Evolutionary conservation across 306 rosid species (phyloP).

Genomic region (Quercus berberidifolia): DNA sequence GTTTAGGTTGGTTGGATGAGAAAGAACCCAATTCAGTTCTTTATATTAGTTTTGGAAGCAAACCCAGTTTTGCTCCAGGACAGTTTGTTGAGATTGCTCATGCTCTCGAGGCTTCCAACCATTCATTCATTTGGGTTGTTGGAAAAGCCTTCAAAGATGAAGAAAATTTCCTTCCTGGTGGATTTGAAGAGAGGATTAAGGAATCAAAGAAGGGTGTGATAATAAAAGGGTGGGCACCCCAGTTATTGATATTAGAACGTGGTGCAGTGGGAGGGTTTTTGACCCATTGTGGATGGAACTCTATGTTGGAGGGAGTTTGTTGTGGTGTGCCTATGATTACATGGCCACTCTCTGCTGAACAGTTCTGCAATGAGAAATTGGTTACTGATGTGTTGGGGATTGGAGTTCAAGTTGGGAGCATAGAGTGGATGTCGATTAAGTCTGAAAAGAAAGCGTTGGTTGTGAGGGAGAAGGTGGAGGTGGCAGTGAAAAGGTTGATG

Average conservation of each 20-base stretch:
- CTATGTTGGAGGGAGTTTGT: conserved; percentile 52
- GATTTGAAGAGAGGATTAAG: conserved; percentile 46
- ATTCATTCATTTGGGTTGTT: conserved; percentile 64
- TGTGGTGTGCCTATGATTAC: conserved; percentile 59
- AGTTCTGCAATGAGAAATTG: conserved; percentile 68
- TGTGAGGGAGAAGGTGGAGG: conserved; percentile 44
- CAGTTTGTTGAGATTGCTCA: conserved; percentile 57
- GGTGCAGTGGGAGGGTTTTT: conserved; percentile 52
- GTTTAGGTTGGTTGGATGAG: conserved; percentile 47
- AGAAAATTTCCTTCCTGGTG: conserved; percentile 23
- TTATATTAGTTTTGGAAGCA: conserved; percentile 58
- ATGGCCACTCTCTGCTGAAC: conserved; percentile 76
- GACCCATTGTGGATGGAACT: conserved; percentile 86
- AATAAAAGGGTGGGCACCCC: conserved; percentile 69
- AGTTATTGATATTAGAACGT: conserved; percentile 58
- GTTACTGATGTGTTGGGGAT: conserved; percentile 40
- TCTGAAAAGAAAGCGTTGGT: conserved; percentile 29
- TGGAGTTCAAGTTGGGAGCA: conserved; percentile 60
- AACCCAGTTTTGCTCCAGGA: conserved; percentile 22
- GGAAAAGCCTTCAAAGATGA: conserved; percentile 29
- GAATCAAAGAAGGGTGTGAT: conserved; percentile 47
- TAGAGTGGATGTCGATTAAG: conserved; percentile 45
- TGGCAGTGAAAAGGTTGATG: conserved; percentile 49
- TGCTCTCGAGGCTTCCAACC: conserved; percentile 49
- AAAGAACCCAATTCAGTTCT: conserved; percentile 55